Evolutionary conservation across 2,329 filamentous ascomycete genomes (phyloP).

Genomic region (Alternaria sp.): DNA sequence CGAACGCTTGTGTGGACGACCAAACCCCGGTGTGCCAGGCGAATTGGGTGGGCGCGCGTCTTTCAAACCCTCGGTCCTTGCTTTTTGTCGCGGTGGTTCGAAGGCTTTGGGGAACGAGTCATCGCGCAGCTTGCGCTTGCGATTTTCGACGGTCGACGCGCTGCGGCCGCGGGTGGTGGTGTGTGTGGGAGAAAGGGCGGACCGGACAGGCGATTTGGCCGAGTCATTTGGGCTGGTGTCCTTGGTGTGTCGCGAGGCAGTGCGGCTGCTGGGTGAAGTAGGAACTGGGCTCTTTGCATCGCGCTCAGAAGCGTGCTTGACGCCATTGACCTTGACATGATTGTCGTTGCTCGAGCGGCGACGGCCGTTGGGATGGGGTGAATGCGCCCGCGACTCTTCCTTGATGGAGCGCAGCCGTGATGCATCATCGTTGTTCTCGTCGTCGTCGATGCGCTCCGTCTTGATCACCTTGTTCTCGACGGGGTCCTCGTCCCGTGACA

Average conservation of each 20-base stretch:
- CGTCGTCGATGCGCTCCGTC: slow-evolving; percentile 49
- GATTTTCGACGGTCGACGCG: slow-evolving; percentile 49
- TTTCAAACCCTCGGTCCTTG: slow-evolving; percentile 48
- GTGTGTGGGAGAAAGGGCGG: slow-evolving; percentile 39
- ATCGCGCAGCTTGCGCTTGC: slow-evolving; percentile 53
- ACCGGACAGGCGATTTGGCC: slow-evolving; percentile 36
- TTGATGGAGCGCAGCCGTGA: slow-evolving; percentile 39
- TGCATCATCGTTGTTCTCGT: slow-evolving; percentile 33
- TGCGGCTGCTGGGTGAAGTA: slow-evolving; percentile 48
- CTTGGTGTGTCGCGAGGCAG: slow-evolving; percentile 46
- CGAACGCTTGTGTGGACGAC: slow-evolving; percentile 50
- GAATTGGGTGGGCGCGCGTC: slow-evolving; percentile 46
- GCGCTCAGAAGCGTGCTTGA: slow-evolving; percentile 39
- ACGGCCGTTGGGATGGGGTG: slow-evolving; percentile 39
- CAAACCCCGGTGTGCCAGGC: slow-evolving; percentile 45
- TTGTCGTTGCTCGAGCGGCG: slow-evolving; percentile 34
- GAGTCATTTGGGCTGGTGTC: slow-evolving; percentile 46
- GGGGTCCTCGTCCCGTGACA: slow-evolving; percentile 52
- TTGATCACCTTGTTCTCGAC: slow-evolving; percentile 53
- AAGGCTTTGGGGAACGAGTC: slow-evolving; percentile 45
- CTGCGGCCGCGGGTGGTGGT: slow-evolving; percentile 47
- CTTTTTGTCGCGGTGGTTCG: slow-evolving; percentile 53
- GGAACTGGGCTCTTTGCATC: slow-evolving; percentile 46
- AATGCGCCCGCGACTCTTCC: slow-evolving; percentile 35
- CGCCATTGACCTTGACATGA: slow-evolving; percentile 40